Base-by-base conservation (phyloP, 345 rosid genomes). In the Theobroma cacao region DNA sequence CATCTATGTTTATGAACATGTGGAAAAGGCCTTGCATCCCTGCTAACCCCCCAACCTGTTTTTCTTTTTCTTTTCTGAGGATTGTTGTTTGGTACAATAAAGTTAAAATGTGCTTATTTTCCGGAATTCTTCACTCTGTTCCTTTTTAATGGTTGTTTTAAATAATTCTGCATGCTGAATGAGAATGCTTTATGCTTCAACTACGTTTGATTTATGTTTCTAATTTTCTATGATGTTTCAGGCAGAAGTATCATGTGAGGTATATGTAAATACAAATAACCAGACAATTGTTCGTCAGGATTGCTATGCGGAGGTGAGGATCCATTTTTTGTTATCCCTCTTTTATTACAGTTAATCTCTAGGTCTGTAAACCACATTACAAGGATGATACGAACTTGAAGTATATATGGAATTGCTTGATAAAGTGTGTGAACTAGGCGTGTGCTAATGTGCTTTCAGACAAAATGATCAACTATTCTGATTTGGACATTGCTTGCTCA, bases 201-300 rank as follows among this genome's bases (percentile, higher is more conserved):
- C 45, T 31, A 15, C 45, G 56, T 65, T 69, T 47, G 47, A 47
- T 43, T 65, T 56, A 31, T 26, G 34, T 65, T 11, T 45, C n/a
- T n/a, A n/a, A n/a, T n/a, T n/a, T n/a, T n/a, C 20, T 74, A 34
- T 65, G 78, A 68, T 83, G 66, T 84, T 81, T 62, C 84, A 95
- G 97, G 93, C 87, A 59, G 87, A 86, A 82, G 90, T 90, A 66
- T 85, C 90, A 0, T 92, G 98, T 67, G 93, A 93, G 81, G 90
- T 93, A 55, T 87, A 81, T 79, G 96, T 89, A 60, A 91, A 89
- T 84, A 82, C 87, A 65, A 82, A 77, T 75, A 82, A 84, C 76
- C 94, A 93, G 88, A 86, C 90, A 28, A 71, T 95, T 75, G 84
- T 85, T 40, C 94, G 79, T 72, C 86, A 89, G 80, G 85, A 91